Evolutionary conservation across 257 asterid species (phyloP).

Genomic region (Ilex aquifolium): DNA sequence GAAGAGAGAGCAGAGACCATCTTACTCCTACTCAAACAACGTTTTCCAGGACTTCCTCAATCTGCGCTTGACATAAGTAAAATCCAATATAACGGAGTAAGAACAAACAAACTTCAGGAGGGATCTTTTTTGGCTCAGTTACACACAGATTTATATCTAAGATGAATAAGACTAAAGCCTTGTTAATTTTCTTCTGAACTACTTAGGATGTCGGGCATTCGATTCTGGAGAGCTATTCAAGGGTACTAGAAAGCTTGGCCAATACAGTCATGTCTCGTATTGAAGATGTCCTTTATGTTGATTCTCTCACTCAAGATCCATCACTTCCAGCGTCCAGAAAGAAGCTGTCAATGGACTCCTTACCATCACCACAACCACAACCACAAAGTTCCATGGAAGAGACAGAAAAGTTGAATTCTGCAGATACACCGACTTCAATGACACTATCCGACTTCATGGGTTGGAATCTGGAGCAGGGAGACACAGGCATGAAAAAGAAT

Average conservation of each 20-base stretch:
- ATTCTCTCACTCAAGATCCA: not conserved
- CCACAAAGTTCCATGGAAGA: not conserved
- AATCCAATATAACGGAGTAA: not conserved
- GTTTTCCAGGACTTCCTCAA: not conserved
- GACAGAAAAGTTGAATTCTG: not conserved
- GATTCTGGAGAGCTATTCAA: not conserved
- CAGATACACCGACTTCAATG: not conserved
- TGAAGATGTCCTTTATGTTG: not conserved
- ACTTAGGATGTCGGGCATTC: not conserved
- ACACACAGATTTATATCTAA: not conserved
- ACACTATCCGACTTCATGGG: not conserved
- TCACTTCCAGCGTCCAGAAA: no score
- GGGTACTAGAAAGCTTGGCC: not conserved
- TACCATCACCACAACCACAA: not conserved
- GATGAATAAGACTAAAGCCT: not conserved
- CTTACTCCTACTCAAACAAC: no score
- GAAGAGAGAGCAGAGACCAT: no score
- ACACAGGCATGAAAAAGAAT: constrained; percentile 19
- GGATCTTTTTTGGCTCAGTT: no score
- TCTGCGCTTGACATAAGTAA: not conserved
- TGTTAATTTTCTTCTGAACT: not conserved
- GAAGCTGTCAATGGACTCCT: not conserved
- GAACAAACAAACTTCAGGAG: not conserved
- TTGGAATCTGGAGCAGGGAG: not conserved
- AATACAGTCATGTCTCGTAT: not conserved